These are phyloP conservation scores for Gloeopeniophorella convolvens DNA, from an alignment of 768 basidiomycete species.

Conservation along the genomic window DNA sequence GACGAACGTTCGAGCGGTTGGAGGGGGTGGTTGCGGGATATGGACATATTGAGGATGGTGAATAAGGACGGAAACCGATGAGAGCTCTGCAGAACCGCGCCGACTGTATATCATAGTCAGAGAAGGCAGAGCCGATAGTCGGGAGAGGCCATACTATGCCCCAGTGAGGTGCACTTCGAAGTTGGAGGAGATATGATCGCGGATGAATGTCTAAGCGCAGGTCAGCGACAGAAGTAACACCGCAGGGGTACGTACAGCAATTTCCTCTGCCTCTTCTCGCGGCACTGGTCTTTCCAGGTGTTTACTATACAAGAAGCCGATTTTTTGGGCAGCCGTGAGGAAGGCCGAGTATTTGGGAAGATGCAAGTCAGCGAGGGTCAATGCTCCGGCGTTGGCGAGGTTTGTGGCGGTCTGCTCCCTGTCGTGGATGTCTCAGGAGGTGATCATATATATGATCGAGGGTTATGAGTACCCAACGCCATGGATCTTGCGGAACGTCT, in stretches of 20 bases:
- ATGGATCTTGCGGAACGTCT: conserved; percentile 33
- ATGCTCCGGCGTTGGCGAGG: conserved; percentile 48
- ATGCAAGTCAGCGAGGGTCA: conserved; percentile 35
- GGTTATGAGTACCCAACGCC: conserved; percentile 40
- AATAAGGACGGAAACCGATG: conserved; percentile 38
- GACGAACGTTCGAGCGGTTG: not conserved
- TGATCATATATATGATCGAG: not conserved
- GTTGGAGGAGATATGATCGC: conserved; percentile 38
- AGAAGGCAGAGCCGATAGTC: not conserved
- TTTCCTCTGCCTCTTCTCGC: conserved; percentile 36
- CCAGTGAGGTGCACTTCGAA: conserved; percentile 48
- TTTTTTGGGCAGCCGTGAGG: conserved; percentile 34
- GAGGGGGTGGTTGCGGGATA: conserved; percentile 31
- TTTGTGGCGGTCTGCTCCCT: conserved; percentile 31
- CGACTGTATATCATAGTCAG: conserved; percentile 33
- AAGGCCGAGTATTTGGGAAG: conserved; percentile 31
- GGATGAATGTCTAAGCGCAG: conserved; percentile 40
- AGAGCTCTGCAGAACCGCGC: conserved; percentile 33
- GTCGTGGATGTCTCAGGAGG: not conserved
- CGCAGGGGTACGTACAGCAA: conserved; percentile 34
- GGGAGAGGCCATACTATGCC: conserved; percentile 49
- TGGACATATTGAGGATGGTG: conserved; percentile 41
- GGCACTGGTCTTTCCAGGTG: conserved; percentile 33
- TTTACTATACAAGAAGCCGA: conserved; percentile 36
- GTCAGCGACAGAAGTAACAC: not conserved